Evolutionary conservation across 176 grass and related monocot genomes (phyloP).

Genomic region (Paspalum notatum): DNA sequence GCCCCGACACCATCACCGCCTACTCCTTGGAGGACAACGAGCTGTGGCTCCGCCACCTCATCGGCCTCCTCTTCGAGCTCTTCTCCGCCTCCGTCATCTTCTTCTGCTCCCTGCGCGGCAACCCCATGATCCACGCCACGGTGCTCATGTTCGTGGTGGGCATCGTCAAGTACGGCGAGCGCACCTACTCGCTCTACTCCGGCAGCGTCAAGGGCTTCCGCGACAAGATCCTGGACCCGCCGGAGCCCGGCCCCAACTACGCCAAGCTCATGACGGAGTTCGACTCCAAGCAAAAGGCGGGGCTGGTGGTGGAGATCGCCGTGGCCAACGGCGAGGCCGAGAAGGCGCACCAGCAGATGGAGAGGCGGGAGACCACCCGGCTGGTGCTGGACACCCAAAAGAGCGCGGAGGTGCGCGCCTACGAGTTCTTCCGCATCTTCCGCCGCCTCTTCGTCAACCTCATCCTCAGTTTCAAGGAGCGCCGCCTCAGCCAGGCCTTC

Average conservation of each 20-base stretch:
- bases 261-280: conserved; percentile 52
- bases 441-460: conserved; percentile 43
- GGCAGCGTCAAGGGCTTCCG: conserved; percentile 41
- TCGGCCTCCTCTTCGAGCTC: conserved; percentile 62
- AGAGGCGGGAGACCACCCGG: rapidly evolving
- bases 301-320: conserved; percentile 5
- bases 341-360: not conserved
- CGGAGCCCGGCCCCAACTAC: conserved; percentile 35
- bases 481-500: conserved; percentile 25
- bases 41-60: conserved; percentile 57
- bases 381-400: not conserved
- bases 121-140: conserved; percentile 42
- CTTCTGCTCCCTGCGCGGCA: conserved; percentile 29
- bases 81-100: conserved; percentile 48
- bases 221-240: not conserved
- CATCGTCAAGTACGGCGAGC: conserved; percentile 61
- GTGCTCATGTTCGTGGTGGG: conserved; percentile 48
- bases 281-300: conserved; percentile 32
- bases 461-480: conserved; percentile 43
- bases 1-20: conserved; percentile 67
- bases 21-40: conserved; percentile 66
- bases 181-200: conserved; percentile 54
- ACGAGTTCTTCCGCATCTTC: conserved; percentile 29
- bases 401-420: conserved; percentile 10
- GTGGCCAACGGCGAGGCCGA: conserved; percentile 9